Base-by-base conservation (phyloP, 495 filamentous ascomycete species). In the Aspergillus panamensis region DNA sequence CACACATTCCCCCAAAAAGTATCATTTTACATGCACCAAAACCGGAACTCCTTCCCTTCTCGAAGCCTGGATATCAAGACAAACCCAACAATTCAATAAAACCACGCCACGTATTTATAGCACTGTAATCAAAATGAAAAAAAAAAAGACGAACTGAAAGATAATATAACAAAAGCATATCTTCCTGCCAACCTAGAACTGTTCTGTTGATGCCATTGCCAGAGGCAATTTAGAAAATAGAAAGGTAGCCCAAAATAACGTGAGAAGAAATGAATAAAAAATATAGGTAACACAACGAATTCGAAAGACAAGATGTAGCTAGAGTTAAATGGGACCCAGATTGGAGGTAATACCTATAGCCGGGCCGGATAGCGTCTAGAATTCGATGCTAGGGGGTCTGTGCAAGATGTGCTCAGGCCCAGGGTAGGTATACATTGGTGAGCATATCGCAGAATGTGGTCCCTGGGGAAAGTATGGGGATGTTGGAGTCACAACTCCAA, bases 391-490 rank as follows among this genome's bases (percentile, higher is more conserved):
- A 1, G 60, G 53, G 19, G 60, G 62, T 47, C 66, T 63, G 58
- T 66, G 65, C 7, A 51, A 52, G 47, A 70, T 53, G 30, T 55
- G 51, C 10, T 66, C 57, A 50, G 67, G 58, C 17, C 63, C 62
- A 37, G 69, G 58, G 48, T 74, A 76, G 19, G 62, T 61, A 42
- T 65, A 66, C 47, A 65, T 59, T 6, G 71, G 71, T 6, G 70
- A 67, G 60, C 73, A 76, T 62, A 72, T 67, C 10, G 62, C 59
- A 21, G 68, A 44, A 48, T 66, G 68, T 42, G 70, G 64, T 25
- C 65, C 67, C 30, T 57, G 39, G 49, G 68, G 63, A 30, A 60
- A 63, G 44, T 51, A 66, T 12, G 59, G 61, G 25, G 64, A 59
- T 33, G 67, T 61, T 10, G 66, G 59, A 20, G 67, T 64, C 9